Conservation (phyloP, 441 rosid genomes). For the Eruca vesicaria region DNA sequence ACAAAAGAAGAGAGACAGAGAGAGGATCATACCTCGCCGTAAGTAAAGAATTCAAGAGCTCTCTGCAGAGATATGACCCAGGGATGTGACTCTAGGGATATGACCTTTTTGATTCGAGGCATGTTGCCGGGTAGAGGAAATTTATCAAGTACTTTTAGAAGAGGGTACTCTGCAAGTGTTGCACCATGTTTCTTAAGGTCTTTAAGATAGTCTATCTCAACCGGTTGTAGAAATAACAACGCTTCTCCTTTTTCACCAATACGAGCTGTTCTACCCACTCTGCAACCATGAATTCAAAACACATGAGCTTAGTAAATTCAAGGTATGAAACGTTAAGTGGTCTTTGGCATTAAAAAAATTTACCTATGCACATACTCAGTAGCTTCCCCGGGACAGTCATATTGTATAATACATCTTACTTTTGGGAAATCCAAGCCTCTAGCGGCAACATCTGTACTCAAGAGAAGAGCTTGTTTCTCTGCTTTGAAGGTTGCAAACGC, state of each 20-base stretch:
- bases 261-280: conserved; percentile 98
- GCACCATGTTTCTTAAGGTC: conserved; percentile 89
- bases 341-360: too few species aligned
- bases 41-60: conserved; percentile 38
- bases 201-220: conserved; percentile 75
- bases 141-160: conserved; percentile 70
- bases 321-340: background rate
- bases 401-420: conserved; percentile 90
- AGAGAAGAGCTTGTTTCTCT: conserved; percentile 78
- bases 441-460: conserved; percentile 89
- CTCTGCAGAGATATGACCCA: conserved; percentile 73
- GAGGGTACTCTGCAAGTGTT: conserved; percentile 68
- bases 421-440: conserved; percentile 94
- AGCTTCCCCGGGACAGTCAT: conserved; percentile 99
- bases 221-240: conserved; percentile 79
- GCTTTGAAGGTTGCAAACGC: conserved; percentile 74
- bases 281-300: conserved; percentile 38
- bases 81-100: conserved; percentile 69
- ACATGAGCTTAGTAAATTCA: background rate
- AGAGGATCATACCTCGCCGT: conserved; percentile 17
- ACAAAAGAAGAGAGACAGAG: background rate
- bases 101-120: conserved; percentile 48
- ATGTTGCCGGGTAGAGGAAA: conserved; percentile 53
- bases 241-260: conserved; percentile 94
- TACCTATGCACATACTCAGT: conserved; percentile 97